A percentile compares a stretch with the other conserved stretches of the same genome.
These are phyloP conservation scores for Xylaria sp. DNA, from an alignment of 2,329 filamentous ascomycete genomes.

Conservation along the genomic window DNA sequence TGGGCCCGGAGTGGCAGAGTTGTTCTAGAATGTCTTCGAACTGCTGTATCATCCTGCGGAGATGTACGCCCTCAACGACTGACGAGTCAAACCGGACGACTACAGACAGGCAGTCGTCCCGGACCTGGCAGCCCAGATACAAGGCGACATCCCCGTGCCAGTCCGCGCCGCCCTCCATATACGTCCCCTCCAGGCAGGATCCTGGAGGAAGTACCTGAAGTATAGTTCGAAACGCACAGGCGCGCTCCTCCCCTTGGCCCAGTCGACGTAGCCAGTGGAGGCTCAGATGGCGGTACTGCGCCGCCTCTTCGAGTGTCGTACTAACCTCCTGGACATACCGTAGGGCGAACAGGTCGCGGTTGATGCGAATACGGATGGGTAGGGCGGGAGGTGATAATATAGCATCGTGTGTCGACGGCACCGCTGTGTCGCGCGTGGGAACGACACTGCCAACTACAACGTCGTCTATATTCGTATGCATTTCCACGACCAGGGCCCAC, in stretches of 20 bases:
- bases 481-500: background rate
- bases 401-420: slow-evolving; percentile 6
- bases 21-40: background rate
- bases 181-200: slow-evolving; percentile 8
- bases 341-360: slow-evolving; percentile 7
- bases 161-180: slow-evolving; percentile 5
- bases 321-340: slow-evolving; percentile 10
- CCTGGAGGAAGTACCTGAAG: slow-evolving; percentile 5
- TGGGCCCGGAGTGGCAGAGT: background rate
- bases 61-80: background rate
- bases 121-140: slow-evolving; percentile 3
- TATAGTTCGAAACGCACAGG: slow-evolving; percentile 7
- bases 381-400: slow-evolving; percentile 8
- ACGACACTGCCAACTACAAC: slow-evolving; percentile 1
- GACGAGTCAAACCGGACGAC: background rate
- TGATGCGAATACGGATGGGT: slow-evolving; percentile 8
- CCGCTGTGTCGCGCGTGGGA: slow-evolving; percentile 4
- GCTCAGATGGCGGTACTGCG: slow-evolving; percentile 7
- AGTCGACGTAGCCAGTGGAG: slow-evolving; percentile 7
- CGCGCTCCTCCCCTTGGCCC: background rate
- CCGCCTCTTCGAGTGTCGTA: slow-evolving; percentile 7
- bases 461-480: background rate
- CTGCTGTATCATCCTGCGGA: background rate
- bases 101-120: background rate
- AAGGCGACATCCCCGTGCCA: background rate